Base-by-base conservation (phyloP, 768 basidiomycete species). In the Kwoniella pini region DNA sequence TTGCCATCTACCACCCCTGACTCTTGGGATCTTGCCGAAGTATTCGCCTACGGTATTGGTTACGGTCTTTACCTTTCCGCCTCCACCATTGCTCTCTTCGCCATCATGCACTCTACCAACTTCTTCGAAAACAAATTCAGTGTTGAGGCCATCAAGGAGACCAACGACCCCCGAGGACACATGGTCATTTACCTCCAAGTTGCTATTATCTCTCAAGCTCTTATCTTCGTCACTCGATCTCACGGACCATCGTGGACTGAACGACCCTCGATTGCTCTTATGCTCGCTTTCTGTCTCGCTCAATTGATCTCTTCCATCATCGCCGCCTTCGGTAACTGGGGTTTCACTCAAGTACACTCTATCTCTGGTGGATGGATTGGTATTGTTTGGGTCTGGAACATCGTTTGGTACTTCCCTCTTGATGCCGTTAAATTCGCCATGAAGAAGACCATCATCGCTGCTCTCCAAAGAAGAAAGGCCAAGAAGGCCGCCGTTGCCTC, bases 161-260 rank as follows among this genome's bases (percentile, higher is more conserved):
- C 69, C 91, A 95, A 81, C 64, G 70, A 72, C 54, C 56, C 46
- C 39, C 51, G 48, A 31, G 74, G 67, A 30, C 76, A 77, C 68
- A 77, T 77, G 76, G 71, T 77, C 51, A 77, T 77, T 70, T 77
- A 77, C 72, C 74, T 77, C 63, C 76, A 77, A 64, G 95, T 98
- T 60, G 95, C 95, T 63, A 94, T 97, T 80, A 98, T 98, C 82
- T 97, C 95, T 45, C 95, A 98, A 80, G 95, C 95, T 1, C 83
- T 98, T 66, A 96, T 95, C 82, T 95, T 95, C 82, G 86, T 94
- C 79, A 95, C 92, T 39, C 91, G 92, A 81, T 87, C 92, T 68
- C 93, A 94, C 73, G 69, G 73, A 40, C 71, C 71, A 33, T 78
- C 73, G 39, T 78, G 73, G 73, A 76, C 69, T 64, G 77, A 78